Evolutionary conservation across 768 basidiomycete genomes (phyloP).

Genomic region (Leccinellum albellum): DNA sequence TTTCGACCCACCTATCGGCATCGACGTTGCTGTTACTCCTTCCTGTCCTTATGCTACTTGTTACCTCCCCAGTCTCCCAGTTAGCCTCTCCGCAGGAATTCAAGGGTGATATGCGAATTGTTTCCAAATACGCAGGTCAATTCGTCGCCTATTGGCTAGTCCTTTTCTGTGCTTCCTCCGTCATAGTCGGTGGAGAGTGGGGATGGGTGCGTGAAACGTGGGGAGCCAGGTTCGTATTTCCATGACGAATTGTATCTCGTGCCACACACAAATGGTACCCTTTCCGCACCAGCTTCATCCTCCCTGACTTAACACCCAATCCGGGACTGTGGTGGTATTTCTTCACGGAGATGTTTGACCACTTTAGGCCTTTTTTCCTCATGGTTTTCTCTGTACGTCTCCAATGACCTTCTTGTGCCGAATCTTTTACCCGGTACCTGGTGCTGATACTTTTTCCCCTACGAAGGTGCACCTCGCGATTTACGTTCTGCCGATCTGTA

Average conservation of each 20-base stretch:
- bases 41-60: conserved; percentile 62
- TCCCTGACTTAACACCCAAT: conserved; percentile 91
- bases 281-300: conserved; percentile 51
- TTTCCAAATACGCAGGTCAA: conserved; percentile 37
- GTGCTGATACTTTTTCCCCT: neutral
- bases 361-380: conserved; percentile 93
- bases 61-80: conserved; percentile 58
- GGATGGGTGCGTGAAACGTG: conserved; percentile 76
- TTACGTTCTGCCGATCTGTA: conserved; percentile 79
- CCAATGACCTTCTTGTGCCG: neutral
- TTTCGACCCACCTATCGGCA: conserved; percentile 69
- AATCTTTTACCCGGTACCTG: neutral
- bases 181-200: conserved; percentile 56
- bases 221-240: conserved; percentile 66
- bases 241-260: neutral
- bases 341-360: conserved; percentile 99
- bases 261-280: neutral
- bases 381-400: conserved; percentile 82
- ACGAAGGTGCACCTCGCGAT: conserved; percentile 73
- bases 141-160: conserved; percentile 48
- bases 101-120: conserved; percentile 5
- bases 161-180: conserved; percentile 45
- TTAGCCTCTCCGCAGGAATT: conserved; percentile 56
- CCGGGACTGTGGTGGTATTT: conserved; percentile 99
- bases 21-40: conserved; percentile 65